These are phyloP conservation scores for Alternaria sp. DNA, from an alignment of 2,329 filamentous ascomycete species.

Conservation along the genomic window DNA sequence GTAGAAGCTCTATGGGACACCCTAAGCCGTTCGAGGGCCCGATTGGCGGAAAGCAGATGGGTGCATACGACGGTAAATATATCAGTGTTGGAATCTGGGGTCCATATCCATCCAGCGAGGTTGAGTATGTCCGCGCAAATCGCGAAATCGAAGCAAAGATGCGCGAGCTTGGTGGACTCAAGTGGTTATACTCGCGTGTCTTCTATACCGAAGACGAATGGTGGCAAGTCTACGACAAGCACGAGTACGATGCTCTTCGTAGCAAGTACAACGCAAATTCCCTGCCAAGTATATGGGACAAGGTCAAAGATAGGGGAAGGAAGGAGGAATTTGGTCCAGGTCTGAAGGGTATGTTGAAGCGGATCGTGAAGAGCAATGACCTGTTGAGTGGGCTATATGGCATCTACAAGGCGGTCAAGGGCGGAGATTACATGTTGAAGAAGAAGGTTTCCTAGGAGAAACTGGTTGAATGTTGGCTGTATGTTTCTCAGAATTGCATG, in stretches of 20 bases:
- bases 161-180: constrained; percentile 74
- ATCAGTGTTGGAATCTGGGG: constrained; percentile 73
- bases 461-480: background rate
- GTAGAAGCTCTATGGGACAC: constrained; percentile 42
- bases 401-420: constrained; percentile 45
- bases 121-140: constrained; percentile 74
- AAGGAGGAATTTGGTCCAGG: constrained; percentile 27
- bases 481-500: background rate
- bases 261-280: constrained; percentile 68
- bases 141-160: constrained; percentile 75
- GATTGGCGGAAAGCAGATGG: constrained; percentile 11
- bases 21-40: constrained; percentile 20
- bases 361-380: constrained; percentile 35
- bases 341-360: constrained; percentile 33
- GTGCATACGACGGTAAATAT: constrained; percentile 30
- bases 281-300: constrained; percentile 74
- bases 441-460: constrained; percentile 24
- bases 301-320: constrained; percentile 58
- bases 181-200: constrained; percentile 87
- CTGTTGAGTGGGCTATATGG: constrained; percentile 52
- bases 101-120: constrained; percentile 66
- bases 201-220: constrained; percentile 80
- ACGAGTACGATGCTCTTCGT: constrained; percentile 70
- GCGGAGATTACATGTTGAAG: constrained; percentile 44
- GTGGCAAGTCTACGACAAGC: constrained; percentile 68